These are phyloP conservation scores for Pinus taeda DNA, from an alignment of 75 land plant species.

Conservation along the genomic window DNA sequence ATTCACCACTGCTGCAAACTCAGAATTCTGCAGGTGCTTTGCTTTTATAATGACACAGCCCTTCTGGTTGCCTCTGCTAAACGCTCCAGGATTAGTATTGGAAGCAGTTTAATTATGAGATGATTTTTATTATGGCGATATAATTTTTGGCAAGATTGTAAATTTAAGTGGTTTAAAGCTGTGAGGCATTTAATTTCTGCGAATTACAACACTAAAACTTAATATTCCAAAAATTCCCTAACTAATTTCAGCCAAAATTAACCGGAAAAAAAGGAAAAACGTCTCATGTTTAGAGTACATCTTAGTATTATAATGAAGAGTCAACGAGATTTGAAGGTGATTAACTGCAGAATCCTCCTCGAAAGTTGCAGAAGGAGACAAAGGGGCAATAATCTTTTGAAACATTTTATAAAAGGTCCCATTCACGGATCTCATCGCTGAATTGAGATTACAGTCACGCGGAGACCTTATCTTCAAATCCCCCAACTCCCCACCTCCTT, in stretches of 20 bases:
- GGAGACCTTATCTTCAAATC: constrained; percentile 9
- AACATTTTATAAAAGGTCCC: background rate
- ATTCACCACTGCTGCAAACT: background rate
- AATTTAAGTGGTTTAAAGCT: too few species aligned
- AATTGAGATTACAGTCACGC: constrained; percentile 7
- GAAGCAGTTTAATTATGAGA: too few species aligned
- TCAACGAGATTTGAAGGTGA: background rate
- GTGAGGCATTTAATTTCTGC: too few species aligned
- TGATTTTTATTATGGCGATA: too few species aligned
- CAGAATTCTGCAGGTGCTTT: background rate
- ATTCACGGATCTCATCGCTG: background rate
- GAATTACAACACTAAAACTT: too few species aligned
- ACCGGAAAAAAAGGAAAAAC: too few species aligned
- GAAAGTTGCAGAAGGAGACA: background rate
- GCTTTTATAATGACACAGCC: background rate
- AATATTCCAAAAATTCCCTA: too few species aligned
- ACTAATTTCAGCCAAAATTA: too few species aligned
- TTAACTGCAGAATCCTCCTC: background rate
- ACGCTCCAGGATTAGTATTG: background rate
- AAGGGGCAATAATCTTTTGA: background rate
- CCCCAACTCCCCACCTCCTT: background rate
- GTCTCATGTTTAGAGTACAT: too few species aligned
- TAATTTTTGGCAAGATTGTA: too few species aligned
- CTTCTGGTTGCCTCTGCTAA: background rate
- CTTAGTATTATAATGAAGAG: background rate